Evolutionary conservation across 2,329 filamentous ascomycete species (phyloP).

Genomic region (Venturia carpophila): DNA sequence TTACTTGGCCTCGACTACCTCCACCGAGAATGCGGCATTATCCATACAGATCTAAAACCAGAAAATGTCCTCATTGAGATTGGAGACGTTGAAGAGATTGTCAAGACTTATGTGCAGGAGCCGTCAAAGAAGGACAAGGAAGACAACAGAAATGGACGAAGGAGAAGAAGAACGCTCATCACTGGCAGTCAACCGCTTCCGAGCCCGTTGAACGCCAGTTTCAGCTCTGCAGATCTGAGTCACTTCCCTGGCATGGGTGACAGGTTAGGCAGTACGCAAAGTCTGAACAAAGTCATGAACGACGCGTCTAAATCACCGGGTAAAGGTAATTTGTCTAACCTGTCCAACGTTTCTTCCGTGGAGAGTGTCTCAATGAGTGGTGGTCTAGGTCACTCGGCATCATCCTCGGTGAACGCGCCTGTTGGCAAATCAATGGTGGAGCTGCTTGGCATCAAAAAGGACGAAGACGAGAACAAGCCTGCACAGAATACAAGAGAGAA

Average conservation of each 20-base stretch:
- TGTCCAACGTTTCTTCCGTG: conserved; percentile 27
- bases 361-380: conserved; percentile 45
- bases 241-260: conserved; percentile 37
- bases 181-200: conserved; percentile 94
- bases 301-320: conserved; percentile 38
- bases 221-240: conserved; percentile 66
- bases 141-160: conserved; percentile 82
- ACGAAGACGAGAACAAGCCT: conserved; percentile 46
- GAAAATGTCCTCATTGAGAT: conserved; percentile 99
- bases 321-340: conserved; percentile 49
- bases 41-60: conserved; percentile 94
- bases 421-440: conserved; percentile 51
- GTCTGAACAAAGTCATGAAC: conserved; percentile 75
- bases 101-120: conserved; percentile 90
- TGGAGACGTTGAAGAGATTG: conserved; percentile 96
- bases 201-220: conserved; percentile 86
- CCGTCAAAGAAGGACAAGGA: conserved; percentile 61
- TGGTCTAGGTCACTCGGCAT: conserved; percentile 41
- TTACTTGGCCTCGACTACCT: conserved; percentile 91
- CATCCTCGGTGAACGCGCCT: conserved; percentile 28
- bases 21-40: conserved; percentile 96
- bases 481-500: conserved; percentile 78
- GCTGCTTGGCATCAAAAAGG: conserved; percentile 46
- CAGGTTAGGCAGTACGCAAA: conserved; percentile 50
- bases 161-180: conserved; percentile 85